Base-by-base conservation (phyloP, 1,284 basidiomycete genomes). In the Fomes fomentarius region DNA sequence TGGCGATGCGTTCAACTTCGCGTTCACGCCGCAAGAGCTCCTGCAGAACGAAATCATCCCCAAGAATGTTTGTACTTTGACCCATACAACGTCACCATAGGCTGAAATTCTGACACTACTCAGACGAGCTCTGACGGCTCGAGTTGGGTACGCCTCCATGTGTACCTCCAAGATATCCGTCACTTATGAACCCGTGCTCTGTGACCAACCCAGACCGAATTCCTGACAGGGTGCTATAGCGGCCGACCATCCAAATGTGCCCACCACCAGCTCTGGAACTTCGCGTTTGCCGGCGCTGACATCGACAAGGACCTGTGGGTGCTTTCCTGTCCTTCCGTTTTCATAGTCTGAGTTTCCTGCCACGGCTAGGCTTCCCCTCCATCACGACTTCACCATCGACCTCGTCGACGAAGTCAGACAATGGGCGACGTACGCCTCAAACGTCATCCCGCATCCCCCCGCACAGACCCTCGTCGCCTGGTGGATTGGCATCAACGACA, bases 401-500 rank as follows among this genome's bases (percentile, higher is more conserved):
- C 70, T 84, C 1, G 74, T 79, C n/a, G 74, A 79, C 45, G 74
- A 81, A 59, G 80, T 82, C 12, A 69, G 71, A 22, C 80, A 82
- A 63, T 83, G 77, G 77, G 66, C 64, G 8, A 60, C 64, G 4
- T 80, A 73, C 58, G 81, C 76, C 0, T 71, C 77, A 3, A 60
- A 71, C 25, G 67, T 79, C 21, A 64, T 83, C 8, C 77, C 80
- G 3, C 77, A 78, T 60, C 76, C 76, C 7, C 43, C 64, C 0
- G 66, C 61, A 25, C 64, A 76, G 52, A 81, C 81, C 0, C 63
- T 83, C 30, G 77, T 78, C 3, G 71, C 74, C 2, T 84, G 81
- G 81, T 84, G 80, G 79, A 82, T 82, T 52, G 81, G 81, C 5
- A 82, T 82, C 47, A 83, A 82, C 63, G 81, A 83, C 60, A 81